phyloP scores from a whole-genome alignment of 441 rosid genomes.

The Lepidium campestre region DNA sequence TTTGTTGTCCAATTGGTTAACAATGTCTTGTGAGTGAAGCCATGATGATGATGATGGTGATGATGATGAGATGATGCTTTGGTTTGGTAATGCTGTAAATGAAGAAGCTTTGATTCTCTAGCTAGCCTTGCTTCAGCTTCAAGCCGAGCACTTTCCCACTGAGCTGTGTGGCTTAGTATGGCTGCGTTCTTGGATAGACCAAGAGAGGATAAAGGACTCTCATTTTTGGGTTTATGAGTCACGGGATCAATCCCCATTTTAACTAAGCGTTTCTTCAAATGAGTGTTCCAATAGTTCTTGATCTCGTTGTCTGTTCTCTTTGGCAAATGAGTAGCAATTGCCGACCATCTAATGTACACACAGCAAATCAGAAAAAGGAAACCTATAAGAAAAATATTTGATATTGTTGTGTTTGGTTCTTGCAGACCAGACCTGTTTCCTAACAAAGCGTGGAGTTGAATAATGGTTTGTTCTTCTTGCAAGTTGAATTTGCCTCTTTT shows the following conservation, averaged over 20 bases:
- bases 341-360: conserved; percentile 68
- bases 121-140: conserved; percentile 98
- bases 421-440: conserved; percentile 73
- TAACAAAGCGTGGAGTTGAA: conserved; percentile 96
- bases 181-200: conserved; percentile 82
- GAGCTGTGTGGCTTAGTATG: conserved; percentile 93
- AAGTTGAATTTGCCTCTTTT: conserved; percentile 91
- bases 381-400: neutral
- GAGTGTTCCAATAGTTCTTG: conserved; percentile 98
- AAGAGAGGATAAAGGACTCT: conserved; percentile 48
- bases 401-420: neutral
- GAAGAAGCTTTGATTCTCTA: conserved; percentile 75
- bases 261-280: conserved; percentile 75
- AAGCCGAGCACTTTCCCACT: conserved; percentile 96
- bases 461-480: conserved; percentile 97
- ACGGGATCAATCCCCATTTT: conserved; percentile 99
- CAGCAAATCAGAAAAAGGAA: neutral
- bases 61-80: conserved; percentile 1
- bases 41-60: neutral
- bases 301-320: conserved; percentile 97
- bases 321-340: conserved; percentile 89
- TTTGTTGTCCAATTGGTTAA: conserved; percentile 21
- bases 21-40: conserved; percentile 8
- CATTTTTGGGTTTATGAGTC: conserved; percentile 89
- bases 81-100: conserved; percentile 25